Evolutionary conservation across 1,139 yeast species (phyloP).

Genomic region (Zhuliangozyma blackwelliae): DNA sequence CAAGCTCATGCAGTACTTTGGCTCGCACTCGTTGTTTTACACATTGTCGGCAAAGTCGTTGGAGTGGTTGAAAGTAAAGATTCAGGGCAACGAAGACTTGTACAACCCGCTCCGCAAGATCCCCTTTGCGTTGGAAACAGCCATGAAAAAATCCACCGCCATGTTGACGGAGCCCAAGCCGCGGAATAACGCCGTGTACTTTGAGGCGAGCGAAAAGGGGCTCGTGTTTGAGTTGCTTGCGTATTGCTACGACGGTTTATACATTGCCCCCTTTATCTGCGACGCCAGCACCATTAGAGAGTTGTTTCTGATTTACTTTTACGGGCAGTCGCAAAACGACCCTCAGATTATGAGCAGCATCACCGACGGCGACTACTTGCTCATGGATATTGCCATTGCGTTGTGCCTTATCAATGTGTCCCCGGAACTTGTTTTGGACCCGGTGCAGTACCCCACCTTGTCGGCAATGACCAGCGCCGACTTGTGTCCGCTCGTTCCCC

Average conservation of each 20-base stretch:
- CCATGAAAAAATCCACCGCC: slow-evolving; percentile 5
- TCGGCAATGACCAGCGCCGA: slow-evolving; percentile 2
- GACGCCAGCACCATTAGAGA: slow-evolving; percentile 4
- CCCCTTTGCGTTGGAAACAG: slow-evolving; percentile 8
- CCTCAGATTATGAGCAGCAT: slow-evolving; percentile 4
- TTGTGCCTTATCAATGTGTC: slow-evolving; percentile 11
- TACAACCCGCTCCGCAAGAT: slow-evolving; percentile 9
- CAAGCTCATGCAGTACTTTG: slow-evolving; percentile 12
- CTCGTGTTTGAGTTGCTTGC: slow-evolving; percentile 9
- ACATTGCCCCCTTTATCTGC: slow-evolving; percentile 9
- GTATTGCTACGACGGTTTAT: slow-evolving; percentile 4
- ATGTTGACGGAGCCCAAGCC: slow-evolving; percentile 2
- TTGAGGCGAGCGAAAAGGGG: slow-evolving; percentile 4
- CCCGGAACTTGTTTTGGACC: slow-evolving; percentile 1
- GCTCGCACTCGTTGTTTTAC: slow-evolving; percentile 16
- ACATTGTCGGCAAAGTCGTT: slow-evolving; percentile 16
- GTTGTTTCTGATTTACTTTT: slow-evolving; percentile 10
- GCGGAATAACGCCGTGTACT: slow-evolving; percentile 1
- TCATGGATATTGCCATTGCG: slow-evolving; percentile 15
- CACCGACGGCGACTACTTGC: slow-evolving; percentile 11
- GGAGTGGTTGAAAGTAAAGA: slow-evolving; percentile 12
- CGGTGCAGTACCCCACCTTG: slow-evolving; percentile 6
- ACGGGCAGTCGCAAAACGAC: slow-evolving; percentile 7
- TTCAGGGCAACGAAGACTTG: slow-evolving; percentile 7
- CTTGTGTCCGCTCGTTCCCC: slow-evolving; percentile 2